Base-by-base conservation (phyloP, 768 basidiomycete species). In the Suillus luteus region DNA sequence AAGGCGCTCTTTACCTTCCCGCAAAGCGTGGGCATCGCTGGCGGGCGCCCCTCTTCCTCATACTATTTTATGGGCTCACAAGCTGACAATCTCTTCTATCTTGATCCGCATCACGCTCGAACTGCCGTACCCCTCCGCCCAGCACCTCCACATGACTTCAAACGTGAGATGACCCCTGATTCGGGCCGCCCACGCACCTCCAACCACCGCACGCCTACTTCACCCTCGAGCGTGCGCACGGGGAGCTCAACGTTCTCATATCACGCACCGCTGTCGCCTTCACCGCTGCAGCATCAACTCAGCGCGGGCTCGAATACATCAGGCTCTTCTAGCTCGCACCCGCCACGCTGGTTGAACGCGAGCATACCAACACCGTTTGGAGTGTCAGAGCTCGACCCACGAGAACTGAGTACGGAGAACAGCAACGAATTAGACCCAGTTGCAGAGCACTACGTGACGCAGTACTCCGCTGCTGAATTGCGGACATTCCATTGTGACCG, bases 11-110 rank as follows among this genome's bases (percentile, higher is more conserved):
- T 95, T 73, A 92, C 91, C 0, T 94, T 95, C 76, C 96, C 96
- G 0, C 96, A 99, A 77, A 93, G 91, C 2, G 91, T 97, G 43
- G 97, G 96, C 46, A 99, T 99, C 61, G 95, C 96, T 0, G 96
- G 97, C 44, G 96, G 96, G 2, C 85, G 97, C 24, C 97, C 96
- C 0, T 92, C 92, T n/a, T 95, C 93, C 0, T 97, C 95, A 0
- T 99, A 97, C 75, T 99, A 99, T 76, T 99, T 99, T 72, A 92
- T 99, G 55, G 96, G 94, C 17, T 84, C 89, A 0, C 96, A 99
- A 73, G 90, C 88, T 3, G 91, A 95, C 66, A 91, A 87, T 57
- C 82, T 99, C 8, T 89, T 94, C 71, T 91, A 93, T 71, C 85
- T 92, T 41, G 88, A 92, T 76, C 90, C 91, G 2, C 89, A 92